phyloP scores from a whole-genome alignment of 495 filamentous ascomycete genomes.

The Penicillium flavigenum region DNA sequence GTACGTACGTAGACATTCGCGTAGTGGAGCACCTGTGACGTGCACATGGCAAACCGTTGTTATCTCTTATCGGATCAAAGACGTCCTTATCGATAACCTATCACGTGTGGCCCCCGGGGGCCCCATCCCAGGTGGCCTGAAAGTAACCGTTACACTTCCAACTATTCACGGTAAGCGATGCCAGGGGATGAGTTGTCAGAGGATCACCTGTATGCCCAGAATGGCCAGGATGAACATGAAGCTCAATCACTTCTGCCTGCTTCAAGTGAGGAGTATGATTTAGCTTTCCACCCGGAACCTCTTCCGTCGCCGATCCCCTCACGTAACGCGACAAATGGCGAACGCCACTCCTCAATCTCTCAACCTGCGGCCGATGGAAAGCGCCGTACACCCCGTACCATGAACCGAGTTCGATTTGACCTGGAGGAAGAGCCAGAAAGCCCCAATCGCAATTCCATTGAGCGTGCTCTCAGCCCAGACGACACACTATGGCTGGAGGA shows the following conservation, averaged over 20 bases:
- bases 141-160: not conserved
- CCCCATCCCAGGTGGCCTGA: constrained; percentile 8
- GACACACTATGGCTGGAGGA: constrained; percentile 53
- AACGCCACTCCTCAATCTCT: constrained; percentile 48
- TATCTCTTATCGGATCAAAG: constrained; percentile 7
- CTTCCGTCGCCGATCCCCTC: constrained; percentile 19
- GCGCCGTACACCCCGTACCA: constrained; percentile 69
- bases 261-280: constrained; percentile 29
- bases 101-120: constrained; percentile 9
- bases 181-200: constrained; percentile 41
- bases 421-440: constrained; percentile 47
- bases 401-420: constrained; percentile 86
- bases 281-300: constrained; percentile 26
- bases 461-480: constrained; percentile 40
- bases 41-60: not conserved
- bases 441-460: constrained; percentile 38
- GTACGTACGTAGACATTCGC: too few species aligned
- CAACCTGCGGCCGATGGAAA: constrained; percentile 42
- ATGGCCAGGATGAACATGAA: constrained; percentile 32
- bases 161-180: constrained; percentile 40
- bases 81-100: not conserved
- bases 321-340: constrained; percentile 19
- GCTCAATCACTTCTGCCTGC: constrained; percentile 32
- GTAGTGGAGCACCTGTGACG: not conserved
- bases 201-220: constrained; percentile 31